Evolutionary conservation across 1,284 basidiomycete species (phyloP).

Genomic region (Ustilago tritici): DNA sequence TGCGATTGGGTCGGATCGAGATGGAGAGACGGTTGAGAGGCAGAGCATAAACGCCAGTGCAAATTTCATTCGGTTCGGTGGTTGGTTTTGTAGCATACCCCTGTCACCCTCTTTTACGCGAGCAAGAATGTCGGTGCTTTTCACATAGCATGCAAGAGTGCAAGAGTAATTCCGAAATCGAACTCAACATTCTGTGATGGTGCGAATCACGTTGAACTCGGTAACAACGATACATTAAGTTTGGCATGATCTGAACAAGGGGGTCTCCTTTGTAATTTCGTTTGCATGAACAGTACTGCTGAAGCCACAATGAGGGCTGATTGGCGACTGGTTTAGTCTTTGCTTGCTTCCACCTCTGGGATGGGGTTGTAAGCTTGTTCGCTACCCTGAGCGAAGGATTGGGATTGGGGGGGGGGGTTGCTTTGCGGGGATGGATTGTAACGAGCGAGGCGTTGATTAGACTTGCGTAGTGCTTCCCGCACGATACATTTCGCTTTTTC

Average conservation of each 20-base stretch:
- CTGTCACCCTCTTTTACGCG: background rate
- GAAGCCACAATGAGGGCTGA: slow-evolving; percentile 82
- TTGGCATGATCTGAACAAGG: slow-evolving; percentile 65
- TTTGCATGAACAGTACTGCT: slow-evolving; percentile 73
- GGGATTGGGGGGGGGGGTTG: slow-evolving; percentile 74
- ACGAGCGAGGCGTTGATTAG: slow-evolving; percentile 74
- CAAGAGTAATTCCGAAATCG: background rate
- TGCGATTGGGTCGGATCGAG: slow-evolving; percentile 11
- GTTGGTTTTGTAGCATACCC: too few species aligned
- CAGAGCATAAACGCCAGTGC: background rate
- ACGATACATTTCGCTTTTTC: slow-evolving; percentile 1
- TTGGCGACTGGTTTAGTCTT: slow-evolving; percentile 74
- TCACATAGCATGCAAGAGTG: background rate
- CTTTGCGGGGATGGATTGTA: slow-evolving; percentile 81
- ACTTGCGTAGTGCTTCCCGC: slow-evolving; percentile 34
- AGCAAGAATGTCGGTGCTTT: background rate
- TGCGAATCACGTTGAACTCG: slow-evolving; percentile 5
- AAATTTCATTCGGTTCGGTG: background rate
- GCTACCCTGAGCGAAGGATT: slow-evolving; percentile 71
- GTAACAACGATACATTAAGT: background rate
- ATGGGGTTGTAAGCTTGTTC: slow-evolving; percentile 82
- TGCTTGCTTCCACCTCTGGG: slow-evolving; percentile 76
- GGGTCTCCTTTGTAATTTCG: slow-evolving; percentile 72
- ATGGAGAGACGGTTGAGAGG: slow-evolving; percentile 34
- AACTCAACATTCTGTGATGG: too few species aligned